These are phyloP conservation scores for Coemansia sp. DNA, from an alignment of 192 early-diverging fungal genomes.

Conservation along the genomic window DNA sequence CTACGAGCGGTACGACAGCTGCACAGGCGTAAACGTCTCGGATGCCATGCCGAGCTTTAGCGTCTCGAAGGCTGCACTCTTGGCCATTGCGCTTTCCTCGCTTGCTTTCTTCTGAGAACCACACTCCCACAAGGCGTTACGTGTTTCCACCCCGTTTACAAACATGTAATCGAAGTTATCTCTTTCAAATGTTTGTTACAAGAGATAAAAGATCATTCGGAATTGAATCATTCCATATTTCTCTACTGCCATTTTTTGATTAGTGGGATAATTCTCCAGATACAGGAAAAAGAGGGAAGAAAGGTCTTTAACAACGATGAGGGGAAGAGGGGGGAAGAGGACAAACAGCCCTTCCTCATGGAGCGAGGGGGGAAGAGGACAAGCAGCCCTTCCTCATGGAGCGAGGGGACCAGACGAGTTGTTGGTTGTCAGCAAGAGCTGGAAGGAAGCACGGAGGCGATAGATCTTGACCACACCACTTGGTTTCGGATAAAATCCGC, in stretches of 20 bases:
- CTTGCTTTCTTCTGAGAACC: slow-evolving; percentile 18
- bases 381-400: too few species aligned
- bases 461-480: slow-evolving; percentile 23
- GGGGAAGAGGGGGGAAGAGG: too few species aligned
- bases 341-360: too few species aligned
- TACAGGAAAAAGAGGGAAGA: too few species aligned
- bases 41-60: slow-evolving; percentile 15
- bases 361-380: too few species aligned
- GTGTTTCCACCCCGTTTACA: not conserved
- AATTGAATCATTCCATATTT: too few species aligned
- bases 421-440: not conserved
- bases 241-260: too few species aligned
- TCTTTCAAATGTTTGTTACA: too few species aligned
- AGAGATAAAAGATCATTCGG: too few species aligned
- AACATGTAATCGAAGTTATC: not conserved
- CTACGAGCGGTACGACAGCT: slow-evolving; percentile 40
- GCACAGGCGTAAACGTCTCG: slow-evolving; percentile 39
- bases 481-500: slow-evolving; percentile 44
- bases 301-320: too few species aligned
- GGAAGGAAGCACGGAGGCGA: not conserved
- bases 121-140: slow-evolving; percentile 4
- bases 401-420: not conserved
- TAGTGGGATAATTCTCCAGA: too few species aligned
- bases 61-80: slow-evolving; percentile 36
- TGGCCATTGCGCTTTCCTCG: slow-evolving; percentile 34